Conservation (phyloP, 257 asterid species). For the Catharanthus roseus region DNA sequence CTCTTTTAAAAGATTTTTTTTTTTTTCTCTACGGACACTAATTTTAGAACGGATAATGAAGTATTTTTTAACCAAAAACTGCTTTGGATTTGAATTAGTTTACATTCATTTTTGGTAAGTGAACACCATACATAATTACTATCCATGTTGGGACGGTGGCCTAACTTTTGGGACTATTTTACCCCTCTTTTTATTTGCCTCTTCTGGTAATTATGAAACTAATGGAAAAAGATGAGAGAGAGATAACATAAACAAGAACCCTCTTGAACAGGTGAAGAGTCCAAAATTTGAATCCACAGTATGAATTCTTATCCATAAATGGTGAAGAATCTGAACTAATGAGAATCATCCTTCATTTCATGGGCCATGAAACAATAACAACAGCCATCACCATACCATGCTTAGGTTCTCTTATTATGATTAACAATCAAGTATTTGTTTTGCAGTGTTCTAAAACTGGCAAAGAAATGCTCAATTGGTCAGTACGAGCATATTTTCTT, state of each 20-base stretch:
- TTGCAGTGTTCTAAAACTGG: conserved; percentile 21
- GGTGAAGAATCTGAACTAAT: neutral
- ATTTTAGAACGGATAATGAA: no score
- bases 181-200: conserved; percentile 1
- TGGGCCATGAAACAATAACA: neutral
- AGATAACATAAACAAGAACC: no score
- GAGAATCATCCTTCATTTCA: conserved; percentile 6
- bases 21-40: no score
- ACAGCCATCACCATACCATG: no score
- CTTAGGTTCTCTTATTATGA: conserved; percentile 7
- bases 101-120: no score
- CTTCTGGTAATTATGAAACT: conserved; percentile 10
- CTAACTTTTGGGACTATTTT: conserved; percentile 3
- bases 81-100: no score
- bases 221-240: no score
- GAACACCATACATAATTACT: neutral
- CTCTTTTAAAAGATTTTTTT: no score
- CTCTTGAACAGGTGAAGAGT: no score
- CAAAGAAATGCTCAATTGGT: conserved; percentile 15
- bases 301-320: conserved; percentile 10
- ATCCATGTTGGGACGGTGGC: conserved; percentile 9
- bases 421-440: no score
- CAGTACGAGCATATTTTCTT: neutral
- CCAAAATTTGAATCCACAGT: no score
- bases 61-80: no score